phyloP scores from a whole-genome alignment of 1,284 basidiomycete genomes.

The Sphagnurus paluster region DNA sequence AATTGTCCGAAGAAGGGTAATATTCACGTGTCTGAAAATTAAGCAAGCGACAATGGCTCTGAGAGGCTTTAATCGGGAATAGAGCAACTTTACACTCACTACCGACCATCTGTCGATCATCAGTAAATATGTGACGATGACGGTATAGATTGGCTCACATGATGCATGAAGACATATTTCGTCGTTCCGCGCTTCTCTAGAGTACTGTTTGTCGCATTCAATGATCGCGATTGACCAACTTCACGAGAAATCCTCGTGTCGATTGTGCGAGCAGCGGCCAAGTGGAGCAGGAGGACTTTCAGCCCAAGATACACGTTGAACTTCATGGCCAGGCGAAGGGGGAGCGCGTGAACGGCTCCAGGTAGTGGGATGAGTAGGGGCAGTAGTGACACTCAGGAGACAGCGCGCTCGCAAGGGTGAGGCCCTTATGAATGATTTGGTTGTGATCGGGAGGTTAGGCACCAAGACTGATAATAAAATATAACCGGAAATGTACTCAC shows the following conservation, averaged over 20 bases:
- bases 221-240: not conserved
- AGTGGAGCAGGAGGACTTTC: not conserved
- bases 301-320: not conserved
- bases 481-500: not conserved
- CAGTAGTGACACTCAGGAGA: not conserved
- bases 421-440: not conserved
- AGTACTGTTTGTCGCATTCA: not conserved
- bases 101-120: constrained; percentile 39
- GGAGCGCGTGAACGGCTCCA: not conserved
- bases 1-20: not conserved
- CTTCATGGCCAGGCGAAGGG: not conserved
- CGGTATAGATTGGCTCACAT: constrained; percentile 35
- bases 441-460: not conserved
- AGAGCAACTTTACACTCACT: constrained; percentile 31
- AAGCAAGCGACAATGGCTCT: not conserved
- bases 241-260: not conserved
- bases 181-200: constrained; percentile 35
- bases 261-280: not conserved
- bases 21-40: constrained; percentile 39
- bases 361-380: not conserved
- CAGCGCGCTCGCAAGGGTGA: no score
- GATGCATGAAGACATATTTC: constrained; percentile 50
- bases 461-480: not conserved
- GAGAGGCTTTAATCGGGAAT: not conserved
- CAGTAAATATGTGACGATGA: not conserved